Base-by-base conservation (phyloP, 2,329 filamentous ascomycete genomes). In the Thyridium curvatum region DNA sequence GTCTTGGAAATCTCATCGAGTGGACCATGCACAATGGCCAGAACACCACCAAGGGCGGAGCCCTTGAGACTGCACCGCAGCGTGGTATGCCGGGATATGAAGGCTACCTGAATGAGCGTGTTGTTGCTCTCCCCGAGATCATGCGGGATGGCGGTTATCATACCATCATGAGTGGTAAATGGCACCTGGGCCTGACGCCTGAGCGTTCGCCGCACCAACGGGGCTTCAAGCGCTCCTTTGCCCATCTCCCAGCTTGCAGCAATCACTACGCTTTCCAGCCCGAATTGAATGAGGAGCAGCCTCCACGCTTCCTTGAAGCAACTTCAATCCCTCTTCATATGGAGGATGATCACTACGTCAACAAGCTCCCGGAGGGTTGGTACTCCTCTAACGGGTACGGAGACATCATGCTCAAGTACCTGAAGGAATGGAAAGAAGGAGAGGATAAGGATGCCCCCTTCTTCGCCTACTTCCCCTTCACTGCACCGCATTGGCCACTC, bases 401-500 rank as follows among this genome's bases (percentile, higher is more conserved):
- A 2, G 63, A 71, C 45, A 71, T 68, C 44, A 67, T 77, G 62
- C 48, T 75, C 9, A 47, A 65, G 13, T 76, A 75, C 37, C 56
- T 77, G 2, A 56, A 61, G 30, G 67, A 72, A 34, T 66, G 72
- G 59, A 66, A 52, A 10, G 21, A 26, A 10, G 21, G 21, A 6
- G 21, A 26, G 21, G 21, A 26, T 10, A 26, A 26, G 21, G 21
- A 26, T 26, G 21, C 21, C 10, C 21, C 76, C 0, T 80, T 81
- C 60, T 80, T 80, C 49, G 74, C 60, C 2, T 79, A 78, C 50
- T 60, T 76, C 4, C 74, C 77, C 2, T 81, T 79, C 52, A 77
- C 75, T 1, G 77, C 76, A 0, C 77, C 76, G 3, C 76, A 81
- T 46, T 81, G 77, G 77, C 77, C 77, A 2, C 56, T 81, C 4